Evolutionary conservation across 2,329 filamentous ascomycete genomes (phyloP).

Genomic region (Calonectria hawksworthii): DNA sequence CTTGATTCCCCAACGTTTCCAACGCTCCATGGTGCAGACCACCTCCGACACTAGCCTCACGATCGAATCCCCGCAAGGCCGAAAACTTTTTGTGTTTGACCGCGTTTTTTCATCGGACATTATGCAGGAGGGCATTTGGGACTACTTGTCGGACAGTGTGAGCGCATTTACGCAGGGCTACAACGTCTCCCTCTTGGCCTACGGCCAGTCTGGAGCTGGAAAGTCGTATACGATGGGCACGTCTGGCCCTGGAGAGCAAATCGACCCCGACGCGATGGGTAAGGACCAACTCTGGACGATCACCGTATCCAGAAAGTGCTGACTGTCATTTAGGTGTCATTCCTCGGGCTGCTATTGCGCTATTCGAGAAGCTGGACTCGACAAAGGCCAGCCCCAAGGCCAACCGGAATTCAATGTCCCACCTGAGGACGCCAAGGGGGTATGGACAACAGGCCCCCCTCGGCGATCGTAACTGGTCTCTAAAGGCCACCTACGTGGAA

Average conservation of each 20-base stretch:
- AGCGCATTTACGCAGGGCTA: constrained; percentile 94
- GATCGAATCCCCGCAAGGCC: constrained; percentile 92
- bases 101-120: constrained; percentile 90
- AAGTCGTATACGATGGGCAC: constrained; percentile 99
- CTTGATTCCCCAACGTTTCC: constrained; percentile 95
- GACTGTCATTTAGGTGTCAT: constrained; percentile 79
- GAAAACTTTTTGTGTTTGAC: constrained; percentile 97
- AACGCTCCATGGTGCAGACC: constrained; percentile 91
- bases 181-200: constrained; percentile 97
- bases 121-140: constrained; percentile 91
- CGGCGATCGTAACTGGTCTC: constrained; percentile 84
- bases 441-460: constrained; percentile 68
- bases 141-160: constrained; percentile 92
- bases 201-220: constrained; percentile 96
- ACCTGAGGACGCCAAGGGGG: constrained; percentile 83
- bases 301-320: constrained; percentile 7
- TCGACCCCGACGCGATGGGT: constrained; percentile 82
- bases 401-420: constrained; percentile 79
- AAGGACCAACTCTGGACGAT: constrained; percentile 53
- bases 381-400: constrained; percentile 56
- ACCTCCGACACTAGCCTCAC: constrained; percentile 87
- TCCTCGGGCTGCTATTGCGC: constrained; percentile 85
- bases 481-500: constrained; percentile 95
- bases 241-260: constrained; percentile 84
- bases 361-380: constrained; percentile 90